Base-by-base conservation (phyloP, 2,329 filamentous ascomycete species). In the Pseudogymnoascus sp. region DNA sequence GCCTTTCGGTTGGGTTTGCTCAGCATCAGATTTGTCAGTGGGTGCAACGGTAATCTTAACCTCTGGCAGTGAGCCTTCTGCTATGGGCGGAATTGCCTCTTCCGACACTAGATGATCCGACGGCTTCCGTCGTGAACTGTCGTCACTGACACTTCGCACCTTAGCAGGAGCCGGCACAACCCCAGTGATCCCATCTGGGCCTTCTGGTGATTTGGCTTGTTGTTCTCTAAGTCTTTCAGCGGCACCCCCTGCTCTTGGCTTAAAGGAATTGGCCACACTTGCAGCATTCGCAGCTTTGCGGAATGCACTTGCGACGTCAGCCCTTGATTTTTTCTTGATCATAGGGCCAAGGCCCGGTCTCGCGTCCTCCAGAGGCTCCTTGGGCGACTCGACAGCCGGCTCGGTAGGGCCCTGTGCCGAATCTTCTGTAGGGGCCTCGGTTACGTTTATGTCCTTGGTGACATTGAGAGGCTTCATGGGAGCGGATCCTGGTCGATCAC, bases 151-250 rank as follows among this genome's bases (percentile, higher is more conserved):
- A 10, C 74, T 74, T 63, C 77, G 76, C 47, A 78, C 69, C 15
- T 80, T 76, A 44, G 77, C 83, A 1, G 93, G 92, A 3, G 92
- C 90, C 23, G 90, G 90, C 21, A 97, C 89, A 38, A 97, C 93
- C 40, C 88, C 85, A 11, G 88, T 96, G 67, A 97, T 96, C 2
- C 93, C 93, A 77, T 97, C 93, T 6, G 91, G 89, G 4, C 89
- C 91, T 23, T 88, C 84, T 2, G 76, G 77, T n/a, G 76, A 74
- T 64, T 83, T 85, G 67, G 78, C 79, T 63, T 85, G 82, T 36
- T 81, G 78, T 66, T 82, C 80, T 63, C 70, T 67, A 7, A 96
- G 78, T 61, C 89, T 87, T 66, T 96, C 91, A 61, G 87, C 92
- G 21, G 91, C 93, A 67, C 93, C 93, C 64, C 93, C 93, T 35